Conservation (phyloP, 2,329 filamentous ascomycete genomes). For the Penicillium frequentans region DNA sequence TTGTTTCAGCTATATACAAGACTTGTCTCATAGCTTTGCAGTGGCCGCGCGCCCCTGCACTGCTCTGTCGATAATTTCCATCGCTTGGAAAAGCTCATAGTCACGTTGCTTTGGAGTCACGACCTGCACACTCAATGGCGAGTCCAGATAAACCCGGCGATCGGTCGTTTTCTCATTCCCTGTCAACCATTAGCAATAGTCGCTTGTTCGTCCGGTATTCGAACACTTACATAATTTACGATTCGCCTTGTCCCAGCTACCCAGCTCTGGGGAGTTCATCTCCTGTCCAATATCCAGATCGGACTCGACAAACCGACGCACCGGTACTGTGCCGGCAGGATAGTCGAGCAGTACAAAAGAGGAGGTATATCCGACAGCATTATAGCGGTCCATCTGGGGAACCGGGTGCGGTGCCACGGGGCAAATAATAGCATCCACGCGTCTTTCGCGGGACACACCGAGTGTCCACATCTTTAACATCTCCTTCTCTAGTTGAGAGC, state of each 20-base stretch:
- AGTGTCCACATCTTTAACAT: constrained; percentile 58
- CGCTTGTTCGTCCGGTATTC: not conserved
- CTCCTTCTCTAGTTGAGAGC: constrained; percentile 54
- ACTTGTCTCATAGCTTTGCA: not conserved
- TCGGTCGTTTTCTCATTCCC: constrained; percentile 52
- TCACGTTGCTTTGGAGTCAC: constrained; percentile 57
- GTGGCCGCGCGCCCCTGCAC: constrained; percentile 17
- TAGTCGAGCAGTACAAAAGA: constrained; percentile 64
- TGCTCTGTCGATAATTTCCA: constrained; percentile 53
- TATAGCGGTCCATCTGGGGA: constrained; percentile 62
- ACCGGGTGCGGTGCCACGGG: constrained; percentile 65
- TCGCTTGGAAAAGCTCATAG: constrained; percentile 53
- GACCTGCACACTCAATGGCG: constrained; percentile 58
- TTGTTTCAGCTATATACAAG: too few relatives aligned
- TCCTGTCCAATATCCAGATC: constrained; percentile 54
- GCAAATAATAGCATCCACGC: constrained; percentile 62
- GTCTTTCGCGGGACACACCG: constrained; percentile 13
- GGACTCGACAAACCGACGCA: constrained; percentile 48
- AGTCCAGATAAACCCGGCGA: constrained; percentile 54
- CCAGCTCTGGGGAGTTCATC: constrained; percentile 41
- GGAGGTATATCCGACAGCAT: constrained; percentile 62
- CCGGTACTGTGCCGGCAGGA: constrained; percentile 58
- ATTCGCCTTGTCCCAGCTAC: constrained; percentile 63
- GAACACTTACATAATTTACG: constrained; percentile 54
- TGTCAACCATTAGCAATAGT: constrained; percentile 14